Conservation (phyloP, 176 grass and related monocot species). For the Rhynchospora pubera region DNA sequence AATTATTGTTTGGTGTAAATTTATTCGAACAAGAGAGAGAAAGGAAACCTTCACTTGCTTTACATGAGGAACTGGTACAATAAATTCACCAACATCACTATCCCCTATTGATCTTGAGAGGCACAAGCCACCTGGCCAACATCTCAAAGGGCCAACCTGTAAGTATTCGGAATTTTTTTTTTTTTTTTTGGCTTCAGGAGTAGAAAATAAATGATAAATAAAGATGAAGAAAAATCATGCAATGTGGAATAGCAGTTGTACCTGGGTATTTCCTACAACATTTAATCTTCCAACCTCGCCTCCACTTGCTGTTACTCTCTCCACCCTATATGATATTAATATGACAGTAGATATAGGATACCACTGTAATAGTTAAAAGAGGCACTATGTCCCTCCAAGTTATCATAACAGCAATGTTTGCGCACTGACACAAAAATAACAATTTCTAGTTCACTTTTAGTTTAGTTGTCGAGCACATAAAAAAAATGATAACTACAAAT, state of each 20-base stretch:
- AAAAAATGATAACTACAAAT: neutral
- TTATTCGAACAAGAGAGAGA: neutral
- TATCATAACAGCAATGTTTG: neutral
- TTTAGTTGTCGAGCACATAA: no score
- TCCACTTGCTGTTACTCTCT: slow-evolving; percentile 68
- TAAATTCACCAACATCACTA: slow-evolving; percentile 97
- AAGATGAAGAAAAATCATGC: neutral
- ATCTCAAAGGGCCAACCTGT: slow-evolving; percentile 89
- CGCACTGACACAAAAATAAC: neutral
- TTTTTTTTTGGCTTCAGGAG: neutral
- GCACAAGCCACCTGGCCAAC: slow-evolving; percentile 97
- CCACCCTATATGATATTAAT: slow-evolving; percentile 45
- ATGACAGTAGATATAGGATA: neutral
- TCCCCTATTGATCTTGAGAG: slow-evolving; percentile 98
- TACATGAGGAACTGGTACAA: slow-evolving; percentile 82
- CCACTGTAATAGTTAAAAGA: neutral
- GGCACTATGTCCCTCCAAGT: neutral
- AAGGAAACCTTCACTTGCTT: slow-evolving; percentile 88
- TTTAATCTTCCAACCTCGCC: slow-evolving; percentile 88
- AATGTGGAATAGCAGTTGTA: slow-evolving; percentile 28
- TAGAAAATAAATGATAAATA: neutral
- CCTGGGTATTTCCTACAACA: slow-evolving; percentile 70
- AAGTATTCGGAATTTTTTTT: neutral
- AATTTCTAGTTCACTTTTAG: no score
- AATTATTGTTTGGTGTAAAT: neutral